Evolutionary conservation across 2,329 filamentous ascomycete genomes (phyloP), one percentile per base, ranked within the genome.

Genomic region (Biscogniauxia sp.): DNA sequence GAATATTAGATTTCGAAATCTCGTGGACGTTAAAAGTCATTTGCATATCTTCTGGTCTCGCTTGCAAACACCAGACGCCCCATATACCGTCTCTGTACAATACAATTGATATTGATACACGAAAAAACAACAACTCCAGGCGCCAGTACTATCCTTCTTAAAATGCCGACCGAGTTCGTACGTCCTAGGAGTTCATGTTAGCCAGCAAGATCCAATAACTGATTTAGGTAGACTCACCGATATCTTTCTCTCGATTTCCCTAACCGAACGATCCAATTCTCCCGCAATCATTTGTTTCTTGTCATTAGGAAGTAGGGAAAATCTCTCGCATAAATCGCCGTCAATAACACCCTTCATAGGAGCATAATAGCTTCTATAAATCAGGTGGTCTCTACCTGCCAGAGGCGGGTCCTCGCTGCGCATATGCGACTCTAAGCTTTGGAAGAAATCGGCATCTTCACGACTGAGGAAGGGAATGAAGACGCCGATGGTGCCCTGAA

Each of bases 371-470:
- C 93, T 88, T 64, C 96, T 85, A 76, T 96, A 99, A 71, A 97
- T 96, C 53, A 99, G 81, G 76, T 99, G 95, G 75, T 99, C 96
- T 66, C 96, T 85, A 51, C 95, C 96, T 20, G 92, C 91, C 53
- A 99, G 79, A 7, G 94, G 94, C 41, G 93, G 84, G 71, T 97
- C 93, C 72, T 97, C 92, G 13, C 85, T 87, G 54, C 94, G 86
- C 74, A 99, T 83, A 72, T 96, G 91, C 72, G 90, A 88, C 78
- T 99, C 95, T 23, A 99, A 82, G 63, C 87, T 92, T 75, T 97
- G 93, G 85, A 99, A 99, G 78, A 99, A 98, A 75, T 98, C 95
- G 55, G 96, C 91, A 70, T 98, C 94, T 72, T 98, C 93, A 45
- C 96, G 90, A 64, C 88, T 90, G 53, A 93, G 81, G 73, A 99